phyloP scores from a whole-genome alignment of 495 filamentous ascomycete genomes.

The Chaetomium fimeti region DNA sequence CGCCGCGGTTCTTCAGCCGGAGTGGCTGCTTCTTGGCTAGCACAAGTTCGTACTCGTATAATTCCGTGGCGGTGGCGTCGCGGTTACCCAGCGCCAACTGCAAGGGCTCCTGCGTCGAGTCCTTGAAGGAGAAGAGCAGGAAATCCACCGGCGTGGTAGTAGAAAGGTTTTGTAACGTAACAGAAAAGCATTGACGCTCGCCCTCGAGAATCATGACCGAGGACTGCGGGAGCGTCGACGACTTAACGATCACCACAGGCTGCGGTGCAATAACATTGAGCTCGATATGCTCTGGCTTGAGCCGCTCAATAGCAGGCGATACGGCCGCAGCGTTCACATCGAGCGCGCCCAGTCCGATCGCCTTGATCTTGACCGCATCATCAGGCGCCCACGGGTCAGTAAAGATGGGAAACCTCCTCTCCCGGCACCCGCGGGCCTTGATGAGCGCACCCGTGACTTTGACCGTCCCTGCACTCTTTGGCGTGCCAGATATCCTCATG shows the following conservation, averaged over 20 bases:
- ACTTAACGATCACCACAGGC: slow-evolving; percentile 71
- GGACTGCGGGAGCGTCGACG: slow-evolving; percentile 75
- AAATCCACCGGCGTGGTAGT: slow-evolving; percentile 71
- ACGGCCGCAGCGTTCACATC: slow-evolving; percentile 40
- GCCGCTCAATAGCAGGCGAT: slow-evolving; percentile 34
- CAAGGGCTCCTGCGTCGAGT: slow-evolving; percentile 76
- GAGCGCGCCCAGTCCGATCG: slow-evolving; percentile 63
- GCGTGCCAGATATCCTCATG: slow-evolving; percentile 66
- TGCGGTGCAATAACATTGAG: slow-evolving; percentile 75
- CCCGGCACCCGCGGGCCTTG: slow-evolving; percentile 75
- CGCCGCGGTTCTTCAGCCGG: slow-evolving; percentile 56
- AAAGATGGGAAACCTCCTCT: slow-evolving; percentile 82
- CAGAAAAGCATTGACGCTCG: slow-evolving; percentile 70
- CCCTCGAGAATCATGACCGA: slow-evolving; percentile 91
- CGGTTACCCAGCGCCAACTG: slow-evolving; percentile 72
- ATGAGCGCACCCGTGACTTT: slow-evolving; percentile 76
- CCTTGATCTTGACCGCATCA: slow-evolving; percentile 69
- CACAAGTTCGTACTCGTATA: slow-evolving; percentile 82
- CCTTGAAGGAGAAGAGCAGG: slow-evolving; percentile 80
- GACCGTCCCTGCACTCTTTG: slow-evolving; percentile 62
- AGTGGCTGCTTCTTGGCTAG: slow-evolving; percentile 72
- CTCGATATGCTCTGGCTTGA: slow-evolving; percentile 51
- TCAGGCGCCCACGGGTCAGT: slow-evolving; percentile 70
- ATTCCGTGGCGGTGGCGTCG: slow-evolving; percentile 69
- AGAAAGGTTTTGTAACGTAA: slow-evolving; percentile 79